A percentile compares a stretch with the other conserved stretches of the same genome.
These are phyloP conservation scores for Rauvolfia tetraphylla DNA, from an alignment of 257 asterid genomes.

Conservation along the genomic window DNA sequence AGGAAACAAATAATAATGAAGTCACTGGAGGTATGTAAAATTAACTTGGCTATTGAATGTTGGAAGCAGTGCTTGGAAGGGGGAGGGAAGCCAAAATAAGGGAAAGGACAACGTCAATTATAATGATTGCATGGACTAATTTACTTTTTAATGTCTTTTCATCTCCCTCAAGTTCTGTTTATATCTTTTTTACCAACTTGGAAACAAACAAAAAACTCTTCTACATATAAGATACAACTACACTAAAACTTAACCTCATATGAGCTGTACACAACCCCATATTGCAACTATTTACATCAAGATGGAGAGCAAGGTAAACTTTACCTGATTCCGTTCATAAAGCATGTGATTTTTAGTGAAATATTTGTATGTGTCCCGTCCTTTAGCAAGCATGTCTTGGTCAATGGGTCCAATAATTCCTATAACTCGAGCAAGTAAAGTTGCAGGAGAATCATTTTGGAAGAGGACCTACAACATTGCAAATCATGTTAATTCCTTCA, in stretches of 20 bases:
- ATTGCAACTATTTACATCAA: neutral
- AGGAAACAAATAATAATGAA: neutral
- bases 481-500: neutral
- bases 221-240: neutral
- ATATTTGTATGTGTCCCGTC: constrained; percentile 80
- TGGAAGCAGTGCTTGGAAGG: neutral
- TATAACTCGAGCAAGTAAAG: constrained; percentile 92
- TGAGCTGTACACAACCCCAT: neutral
- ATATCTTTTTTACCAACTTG: neutral
- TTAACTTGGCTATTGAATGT: neutral
- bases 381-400: constrained; percentile 84
- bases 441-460: constrained; percentile 98
- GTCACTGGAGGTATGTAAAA: neutral
- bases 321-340: constrained; percentile 91
- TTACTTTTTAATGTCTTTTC: neutral
- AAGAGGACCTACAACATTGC: constrained; percentile 69
- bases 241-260: neutral
- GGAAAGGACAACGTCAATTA: constrained; percentile 1
- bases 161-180: neutral
- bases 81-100: too few relatives aligned
- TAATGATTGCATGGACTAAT: neutral
- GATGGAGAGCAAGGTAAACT: neutral
- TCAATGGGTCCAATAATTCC: constrained; percentile 81
- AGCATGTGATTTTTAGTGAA: constrained; percentile 95
- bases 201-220: neutral